Percentiles rank a stretch among this genome's conserved stretches.
Evolutionary conservation across 805 yeast species (phyloP).

Genomic region (Cyberlindnera xylosilytica): DNA sequence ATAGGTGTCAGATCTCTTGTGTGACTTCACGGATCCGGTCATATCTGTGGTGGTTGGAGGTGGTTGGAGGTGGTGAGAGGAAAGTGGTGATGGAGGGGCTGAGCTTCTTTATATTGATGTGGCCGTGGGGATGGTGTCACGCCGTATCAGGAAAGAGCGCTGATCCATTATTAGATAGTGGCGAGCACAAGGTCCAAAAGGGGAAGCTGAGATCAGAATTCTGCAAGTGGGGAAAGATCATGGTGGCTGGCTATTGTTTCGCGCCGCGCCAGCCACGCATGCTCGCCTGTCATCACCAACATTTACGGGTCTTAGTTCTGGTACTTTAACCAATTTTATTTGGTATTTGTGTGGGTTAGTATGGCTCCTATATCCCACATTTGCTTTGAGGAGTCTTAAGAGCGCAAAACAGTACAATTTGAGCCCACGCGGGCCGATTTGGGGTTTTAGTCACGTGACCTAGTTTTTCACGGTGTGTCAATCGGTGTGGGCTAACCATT

Average conservation of each 20-base stretch:
- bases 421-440: too few species aligned
- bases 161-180: conserved; percentile 1
- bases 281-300: too few species aligned
- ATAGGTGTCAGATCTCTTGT: conserved; percentile 33
- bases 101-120: background rate
- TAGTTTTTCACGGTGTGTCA: background rate
- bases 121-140: background rate
- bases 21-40: conserved; percentile 25
- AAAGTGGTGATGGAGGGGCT: background rate
- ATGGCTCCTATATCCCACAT: too few species aligned
- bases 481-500: too few species aligned
- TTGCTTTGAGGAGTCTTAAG: too few species aligned
- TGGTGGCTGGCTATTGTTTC: conserved; percentile 6
- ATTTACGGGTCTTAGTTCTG: too few species aligned
- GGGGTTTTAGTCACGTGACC: background rate
- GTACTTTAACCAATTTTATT: too few species aligned
- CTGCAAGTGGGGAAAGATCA: background rate
- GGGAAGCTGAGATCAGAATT: conserved; percentile 1
- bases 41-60: conserved; percentile 5
- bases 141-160: background rate
- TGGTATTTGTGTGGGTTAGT: too few species aligned
- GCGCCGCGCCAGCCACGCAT: conserved; percentile 4
- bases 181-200: conserved; percentile 4
- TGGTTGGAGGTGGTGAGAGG: conserved; percentile 25
- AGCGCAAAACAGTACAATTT: too few species aligned